Base-by-base conservation (phyloP, 768 basidiomycete genomes). In the Hydnomerulius pinastri region DNA sequence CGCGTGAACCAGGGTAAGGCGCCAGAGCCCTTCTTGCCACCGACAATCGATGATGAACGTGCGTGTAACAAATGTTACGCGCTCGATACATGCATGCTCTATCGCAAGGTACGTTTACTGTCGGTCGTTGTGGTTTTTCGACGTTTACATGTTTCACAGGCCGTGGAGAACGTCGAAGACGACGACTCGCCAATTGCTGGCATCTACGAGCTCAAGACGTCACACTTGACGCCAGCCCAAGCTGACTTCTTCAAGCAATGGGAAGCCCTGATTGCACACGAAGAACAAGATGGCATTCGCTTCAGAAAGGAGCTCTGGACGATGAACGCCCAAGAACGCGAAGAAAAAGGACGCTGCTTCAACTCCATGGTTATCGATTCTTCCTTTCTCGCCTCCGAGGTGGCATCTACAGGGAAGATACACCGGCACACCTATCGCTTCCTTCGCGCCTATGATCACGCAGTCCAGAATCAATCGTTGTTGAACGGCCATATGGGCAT, bases 251-350 rank as follows among this genome's bases (percentile, higher is more conserved):
- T 97, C 76, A 83, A 83, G 60, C 77, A 82, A 57, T 99, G 97
- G 97, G 97, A 99, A 63, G 71, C 76, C 2, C 77, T 98, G 13
- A 76, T 98, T 48, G 77, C 91, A 2, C 63, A 85, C 4, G 97
- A 99, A 66, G 97, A 98, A 64, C 85, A 87, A 50, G 95, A 97
- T 56, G 73, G 90, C 12, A 71, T 86, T 9, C 79, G 90, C 17
- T 94, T 92, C 72, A 83, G 84, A 64, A 90, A 89, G 56, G 95
- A 99, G 60, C 74, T 98, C 8, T 99, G 97, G 97, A 94, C 90
- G 0, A 82, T 96, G 78, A 79, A 80, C 6, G 92, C 92, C 0
- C 72, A 67, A 15, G 86, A 94, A 59, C 78, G 97, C 48, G 90
- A 93, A 67, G 77, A 72, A 47, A 81, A 79, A 35, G 97, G 97